Evolutionary conservation across 2,329 filamentous ascomycete species (phyloP).

Genomic region (Metarhizium guizhouense): DNA sequence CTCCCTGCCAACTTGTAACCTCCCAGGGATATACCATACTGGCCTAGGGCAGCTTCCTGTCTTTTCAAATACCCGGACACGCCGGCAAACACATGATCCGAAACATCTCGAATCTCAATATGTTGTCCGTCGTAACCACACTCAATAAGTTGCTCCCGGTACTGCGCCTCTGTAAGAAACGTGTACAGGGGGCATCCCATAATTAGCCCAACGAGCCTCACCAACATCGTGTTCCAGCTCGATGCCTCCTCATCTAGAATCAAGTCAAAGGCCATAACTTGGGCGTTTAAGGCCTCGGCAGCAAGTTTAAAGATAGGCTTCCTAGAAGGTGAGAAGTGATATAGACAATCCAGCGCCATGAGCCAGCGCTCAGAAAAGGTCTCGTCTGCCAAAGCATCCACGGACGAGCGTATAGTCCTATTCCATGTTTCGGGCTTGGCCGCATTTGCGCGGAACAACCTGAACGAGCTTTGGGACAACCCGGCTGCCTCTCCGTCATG

Average conservation of each 20-base stretch:
- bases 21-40: slow-evolving; percentile 24
- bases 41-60: slow-evolving; percentile 22
- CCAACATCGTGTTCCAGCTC: slow-evolving; percentile 18
- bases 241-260: slow-evolving; percentile 26
- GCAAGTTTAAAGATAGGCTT: slow-evolving; percentile 34
- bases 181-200: slow-evolving; percentile 39
- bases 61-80: slow-evolving; percentile 33
- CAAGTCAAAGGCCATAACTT: slow-evolving; percentile 47
- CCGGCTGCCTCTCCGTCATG: not conserved
- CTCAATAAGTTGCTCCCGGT: slow-evolving; percentile 32
- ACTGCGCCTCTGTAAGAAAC: slow-evolving; percentile 36
- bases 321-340: slow-evolving; percentile 46
- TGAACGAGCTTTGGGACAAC: slow-evolving; percentile 11
- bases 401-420: slow-evolving; percentile 11
- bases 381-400: slow-evolving; percentile 17
- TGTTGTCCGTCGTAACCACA: slow-evolving; percentile 35
- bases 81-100: slow-evolving; percentile 41
- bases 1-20: slow-evolving; percentile 27
- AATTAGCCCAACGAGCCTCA: slow-evolving; percentile 35
- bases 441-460: slow-evolving; percentile 40
- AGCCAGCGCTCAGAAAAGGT: slow-evolving; percentile 32
- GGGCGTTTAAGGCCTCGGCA: slow-evolving; percentile 30
- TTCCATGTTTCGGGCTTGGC: slow-evolving; percentile 35
- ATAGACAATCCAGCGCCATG: slow-evolving; percentile 45
- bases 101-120: slow-evolving; percentile 41